phyloP scores from a whole-genome alignment of 73 alveolate species.

The Tetrahymena malaccensis region DNA sequence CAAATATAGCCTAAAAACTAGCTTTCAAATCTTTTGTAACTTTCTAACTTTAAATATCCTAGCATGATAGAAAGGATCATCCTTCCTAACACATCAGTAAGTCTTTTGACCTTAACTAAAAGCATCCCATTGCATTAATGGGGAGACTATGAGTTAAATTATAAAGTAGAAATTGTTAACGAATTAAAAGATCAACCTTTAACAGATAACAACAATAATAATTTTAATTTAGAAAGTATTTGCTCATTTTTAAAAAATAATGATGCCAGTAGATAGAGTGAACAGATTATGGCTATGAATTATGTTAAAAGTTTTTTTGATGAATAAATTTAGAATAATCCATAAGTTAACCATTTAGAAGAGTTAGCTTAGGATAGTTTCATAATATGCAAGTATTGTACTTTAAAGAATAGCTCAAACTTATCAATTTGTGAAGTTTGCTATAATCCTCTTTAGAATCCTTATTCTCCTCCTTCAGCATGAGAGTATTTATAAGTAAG shows the following conservation, averaged over 20 bases:
- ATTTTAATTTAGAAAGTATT: too few relatives aligned
- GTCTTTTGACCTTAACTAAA: neutral
- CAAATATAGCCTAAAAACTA: neutral
- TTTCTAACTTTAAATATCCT: neutral
- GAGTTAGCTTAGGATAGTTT: neutral
- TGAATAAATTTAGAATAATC: too few relatives aligned
- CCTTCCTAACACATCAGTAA: neutral
- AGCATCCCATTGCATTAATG: neutral
- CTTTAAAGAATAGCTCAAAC: neutral
- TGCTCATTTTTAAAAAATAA: too few relatives aligned
- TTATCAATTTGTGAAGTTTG: neutral
- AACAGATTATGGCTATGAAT: too few relatives aligned
- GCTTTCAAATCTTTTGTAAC: neutral
- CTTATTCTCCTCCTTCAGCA: neutral
- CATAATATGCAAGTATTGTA: neutral
- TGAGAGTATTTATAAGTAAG: neutral
- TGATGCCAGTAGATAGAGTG: too few relatives aligned
- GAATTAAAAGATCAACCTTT: neutral
- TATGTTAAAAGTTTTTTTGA: too few relatives aligned
- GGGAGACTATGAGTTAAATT: neutral
- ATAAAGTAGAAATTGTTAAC: neutral
- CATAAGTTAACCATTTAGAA: neutral
- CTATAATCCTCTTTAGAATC: neutral
- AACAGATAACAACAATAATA: neutral
- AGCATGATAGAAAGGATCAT: neutral